Evolutionary conservation across 1,284 basidiomycete genomes (phyloP), one percentile per base, ranked within the genome.

Genomic region (Trichosporon sp.): DNA sequence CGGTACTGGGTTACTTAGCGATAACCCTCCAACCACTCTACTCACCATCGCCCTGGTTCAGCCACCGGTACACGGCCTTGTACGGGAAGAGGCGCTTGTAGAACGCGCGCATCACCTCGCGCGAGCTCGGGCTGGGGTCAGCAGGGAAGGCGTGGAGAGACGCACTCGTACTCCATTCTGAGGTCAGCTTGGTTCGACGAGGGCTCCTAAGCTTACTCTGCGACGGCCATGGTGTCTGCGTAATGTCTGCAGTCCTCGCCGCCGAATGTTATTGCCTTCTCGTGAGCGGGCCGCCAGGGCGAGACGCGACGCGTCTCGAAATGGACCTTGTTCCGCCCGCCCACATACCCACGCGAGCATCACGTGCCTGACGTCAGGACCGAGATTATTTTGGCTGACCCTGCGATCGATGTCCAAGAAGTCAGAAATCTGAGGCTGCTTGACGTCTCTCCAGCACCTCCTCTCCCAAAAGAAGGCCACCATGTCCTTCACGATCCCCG

Each of bases 81-180:
- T 94, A 99, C 0, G 96, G 96, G 79, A 97, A 97, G 0, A 99
- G 86, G 34, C 94, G 88, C 44, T 90, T 87, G 84, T 99, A 99
- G 84, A 95, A 99, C 3, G 90, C 88, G 62, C 91, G 86, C 92
- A 98, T 95, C 65, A 88, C 87, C 76, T 87, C 85, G 0, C 87
- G 87, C 58, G 87, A 86, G 64, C 81, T 81, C n/a, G 86, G 82
- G 74, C 81, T 83, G 68, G 35, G 42, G 67, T 68, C 29, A 70
- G 71, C 42, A 3, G 6, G 13, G 21, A 31, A 47, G 29, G 35
- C 34, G 18, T 6, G 0, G 13, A 27, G 31, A 6, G 3, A 65
- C 70, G 23, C 27, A 72, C 70, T 72, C 70, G 60, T 72, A 72
- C 12, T 66, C 65, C 70, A 67, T 60, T 25, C 70, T 72, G 68